Percentiles rank a stretch among this genome's conserved stretches.
Conservation (phyloP, 345 rosid species). For the Atalantia buxifolia region DNA sequence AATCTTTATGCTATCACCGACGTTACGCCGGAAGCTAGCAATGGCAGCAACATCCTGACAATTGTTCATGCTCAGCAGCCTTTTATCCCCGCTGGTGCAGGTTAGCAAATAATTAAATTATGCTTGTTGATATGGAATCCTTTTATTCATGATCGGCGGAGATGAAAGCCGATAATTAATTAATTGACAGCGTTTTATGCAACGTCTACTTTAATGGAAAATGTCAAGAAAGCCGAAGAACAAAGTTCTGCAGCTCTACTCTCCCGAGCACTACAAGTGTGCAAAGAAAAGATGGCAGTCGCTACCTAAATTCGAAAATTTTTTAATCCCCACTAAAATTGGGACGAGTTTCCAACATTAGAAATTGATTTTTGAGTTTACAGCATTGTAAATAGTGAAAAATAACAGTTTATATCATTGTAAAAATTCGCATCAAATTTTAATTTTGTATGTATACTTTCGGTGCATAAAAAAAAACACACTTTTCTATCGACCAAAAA, state of each 20-base stretch:
- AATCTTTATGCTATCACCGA: constrained; percentile 22
- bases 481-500: background rate
- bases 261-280: constrained; percentile 52
- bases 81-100: constrained; percentile 49
- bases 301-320: too few species aligned
- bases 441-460: too few species aligned
- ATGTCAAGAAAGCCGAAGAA: constrained; percentile 51
- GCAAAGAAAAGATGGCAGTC: constrained; percentile 51
- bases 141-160: background rate
- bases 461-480: too few species aligned
- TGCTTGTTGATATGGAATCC: background rate
- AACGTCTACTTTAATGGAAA: constrained; percentile 31
- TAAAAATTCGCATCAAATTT: too few species aligned
- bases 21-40: constrained; percentile 22
- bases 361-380: background rate
- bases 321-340: too few species aligned
- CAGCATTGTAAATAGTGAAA: too few species aligned
- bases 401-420: too few species aligned
- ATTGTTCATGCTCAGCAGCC: constrained; percentile 61
- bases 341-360: too few species aligned
- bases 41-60: constrained; percentile 34
- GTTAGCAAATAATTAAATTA: constrained; percentile 19
- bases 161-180: background rate
- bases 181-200: constrained; percentile 30
- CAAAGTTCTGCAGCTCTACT: constrained; percentile 49